Base-by-base conservation (phyloP, 2,329 filamentous ascomycete species). In the Pyricularia grisea region DNA sequence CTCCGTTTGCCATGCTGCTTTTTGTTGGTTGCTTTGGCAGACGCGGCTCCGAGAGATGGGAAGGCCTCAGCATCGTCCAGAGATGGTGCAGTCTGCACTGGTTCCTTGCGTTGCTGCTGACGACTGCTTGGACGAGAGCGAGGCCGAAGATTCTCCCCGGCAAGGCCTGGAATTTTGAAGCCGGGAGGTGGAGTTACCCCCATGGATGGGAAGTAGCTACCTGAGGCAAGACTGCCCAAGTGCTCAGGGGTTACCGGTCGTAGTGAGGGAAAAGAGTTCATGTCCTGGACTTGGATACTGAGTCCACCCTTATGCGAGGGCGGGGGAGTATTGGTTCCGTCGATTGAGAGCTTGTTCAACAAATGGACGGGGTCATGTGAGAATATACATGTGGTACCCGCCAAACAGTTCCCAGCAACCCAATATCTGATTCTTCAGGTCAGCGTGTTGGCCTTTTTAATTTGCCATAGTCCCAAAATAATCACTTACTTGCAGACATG, bases 31-130 rank as follows among this genome's bases (percentile, higher is more conserved):
- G 88, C 77, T 10, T 95, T 95, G 30, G 85, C 82, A 25, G 86
- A 86, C 67, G 87, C 91, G 50, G 93, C 92, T 6, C 93, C 92
- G 2, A 99, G 85, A 10, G 91, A 92, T 9, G 95, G 95, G 75
- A 99, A 99, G 0, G 94, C 95, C 75, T 99, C 95, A 25, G 92
- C 94, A 75, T 99, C 95, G 76, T 98, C 94, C 28, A 97, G 89
- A 25, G 92, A 88, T 33, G 91, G 90, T 17, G 92, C 90, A 28
- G 88, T 84, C 36, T 88, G 87, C 31, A 88, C 87, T 17, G 84
- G 71, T n/a, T 88, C 86, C 72, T 83, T 85, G 25, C 30, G 63
- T 25, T 77, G 78, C 75, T 83, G 82, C 84, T 92, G 90, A 50
- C 94, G 89, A 77, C 94, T 98, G 71, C 88, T 88, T 20, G 93